Conservation (phyloP, 441 rosid species). For the Populus tomentosa region DNA sequence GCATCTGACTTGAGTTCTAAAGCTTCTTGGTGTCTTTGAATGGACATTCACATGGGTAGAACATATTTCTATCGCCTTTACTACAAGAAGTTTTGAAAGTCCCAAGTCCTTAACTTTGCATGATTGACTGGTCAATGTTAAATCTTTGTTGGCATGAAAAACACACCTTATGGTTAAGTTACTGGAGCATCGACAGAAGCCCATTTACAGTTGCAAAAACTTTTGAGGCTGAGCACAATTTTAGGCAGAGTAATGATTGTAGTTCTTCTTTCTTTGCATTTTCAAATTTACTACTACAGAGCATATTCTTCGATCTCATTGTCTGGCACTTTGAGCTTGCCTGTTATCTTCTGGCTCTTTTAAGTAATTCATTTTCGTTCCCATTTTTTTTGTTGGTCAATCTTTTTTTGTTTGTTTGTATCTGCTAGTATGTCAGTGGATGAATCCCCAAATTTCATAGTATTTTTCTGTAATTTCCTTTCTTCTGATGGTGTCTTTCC, state of each 20-base stretch:
- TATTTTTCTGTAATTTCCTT: neutral
- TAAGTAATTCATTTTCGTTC: no score
- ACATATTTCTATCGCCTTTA: no score
- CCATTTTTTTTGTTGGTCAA: neutral
- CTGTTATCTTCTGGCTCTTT: neutral
- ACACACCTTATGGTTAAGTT: no score
- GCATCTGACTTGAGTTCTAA: neutral
- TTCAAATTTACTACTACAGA: neutral
- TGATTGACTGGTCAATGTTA: neutral
- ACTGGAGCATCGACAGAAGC: no score
- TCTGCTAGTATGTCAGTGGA: neutral
- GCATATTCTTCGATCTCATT: neutral
- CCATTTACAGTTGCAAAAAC: no score
- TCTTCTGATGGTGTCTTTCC: neutral
- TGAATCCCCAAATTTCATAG: neutral
- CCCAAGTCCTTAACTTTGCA: neutral
- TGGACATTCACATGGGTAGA: no score
- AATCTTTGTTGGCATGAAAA: neutral
- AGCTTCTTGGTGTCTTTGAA: no score
- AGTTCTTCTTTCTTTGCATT: neutral
- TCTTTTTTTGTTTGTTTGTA: neutral
- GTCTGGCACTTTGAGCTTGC: neutral
- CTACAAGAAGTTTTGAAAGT: no score
- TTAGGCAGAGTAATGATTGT: neutral
- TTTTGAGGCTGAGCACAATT: neutral